Evolutionary conservation across 1,139 yeast species (phyloP), one percentile per base, ranked within the genome.

Genomic region (Kurtzmaniella quercitrusa): DNA sequence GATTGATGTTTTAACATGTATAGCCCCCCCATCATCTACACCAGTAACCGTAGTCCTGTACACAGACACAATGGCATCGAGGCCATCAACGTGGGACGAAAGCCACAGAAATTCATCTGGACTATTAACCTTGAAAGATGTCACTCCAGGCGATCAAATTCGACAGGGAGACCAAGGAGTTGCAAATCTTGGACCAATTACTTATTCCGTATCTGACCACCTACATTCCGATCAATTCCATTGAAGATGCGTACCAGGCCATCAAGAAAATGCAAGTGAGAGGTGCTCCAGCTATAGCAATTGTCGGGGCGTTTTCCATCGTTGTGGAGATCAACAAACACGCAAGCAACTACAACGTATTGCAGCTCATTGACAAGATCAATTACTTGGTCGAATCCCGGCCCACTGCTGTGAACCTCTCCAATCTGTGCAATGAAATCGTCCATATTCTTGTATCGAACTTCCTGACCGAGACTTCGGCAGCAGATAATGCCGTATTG

Each of bases 201-300:
- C 63, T 79, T 23, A 75, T 93, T 38, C 98, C 98, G 0, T 90
- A 88, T 54, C 73, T 83, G 44, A 79, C 95, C 1, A 72, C 70
- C 36, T 93, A 88, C 60, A 69, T 90, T 24, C 60, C 74, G 1
- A 78, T 93, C 46, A 51, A 64, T 29, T 68, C 77, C 24, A 76
- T 85, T 34, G 78, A 78, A 42, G 94, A 85, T 65, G 98, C 95
- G 2, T 89, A 68, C 62, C 72, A 74, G 21, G 95, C 90, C 16
- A 93, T 93, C 60, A 84, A 82, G 59, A 73, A 74, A 48, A 93
- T 93, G 98, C 90, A 87, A 57, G 98, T 94, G 4, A 77, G 98
- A 60, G 98, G 98, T 18, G 98, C 98, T 0, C 98, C 98, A 0
- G 98, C 98, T 2, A 93, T 93, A 58, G 98, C 98, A 46, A 87